phyloP scores from a whole-genome alignment of 2,329 filamentous ascomycete species.

The Monosporascus sp. region DNA sequence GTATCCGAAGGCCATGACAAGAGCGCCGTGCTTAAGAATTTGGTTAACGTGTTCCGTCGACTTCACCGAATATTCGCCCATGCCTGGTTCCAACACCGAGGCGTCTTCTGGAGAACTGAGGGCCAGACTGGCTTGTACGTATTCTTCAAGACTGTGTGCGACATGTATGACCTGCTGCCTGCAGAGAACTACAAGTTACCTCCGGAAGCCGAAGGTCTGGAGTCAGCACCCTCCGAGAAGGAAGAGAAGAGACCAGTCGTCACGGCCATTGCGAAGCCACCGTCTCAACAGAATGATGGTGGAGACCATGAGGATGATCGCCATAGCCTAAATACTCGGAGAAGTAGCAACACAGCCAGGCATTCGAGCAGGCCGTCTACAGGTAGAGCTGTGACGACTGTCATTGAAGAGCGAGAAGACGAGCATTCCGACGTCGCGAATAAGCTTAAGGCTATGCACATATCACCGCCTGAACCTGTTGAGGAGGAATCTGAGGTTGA shows the following conservation, averaged over 20 bases:
- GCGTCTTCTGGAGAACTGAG: constrained; percentile 93
- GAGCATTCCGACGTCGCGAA: constrained; percentile 45
- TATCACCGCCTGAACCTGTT: constrained; percentile 52
- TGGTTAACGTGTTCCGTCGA: constrained; percentile 91
- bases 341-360: constrained; percentile 67
- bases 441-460: constrained; percentile 42
- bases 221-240: constrained; percentile 39
- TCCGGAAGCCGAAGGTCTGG: constrained; percentile 82
- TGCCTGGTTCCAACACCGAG: constrained; percentile 95
- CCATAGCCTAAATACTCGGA: constrained; percentile 43
- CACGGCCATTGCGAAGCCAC: constrained; percentile 28
- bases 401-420: constrained; percentile 79
- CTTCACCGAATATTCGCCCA: constrained; percentile 97
- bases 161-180: constrained; percentile 82
- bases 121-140: constrained; percentile 87
- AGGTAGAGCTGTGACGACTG: constrained; percentile 73
- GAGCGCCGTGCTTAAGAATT: constrained; percentile 67
- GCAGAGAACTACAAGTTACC: constrained; percentile 96
- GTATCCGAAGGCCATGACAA: constrained; percentile 54
- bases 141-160: constrained; percentile 96
- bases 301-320: constrained; percentile 43
- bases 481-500: constrained; percentile 44
- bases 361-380: constrained; percentile 79
- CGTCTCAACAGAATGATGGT: constrained; percentile 21
- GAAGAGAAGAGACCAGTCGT: constrained; percentile 37